Evolutionary conservation across 2,329 filamentous ascomycete species (phyloP), one percentile per base, ranked within the genome.

Genomic region (Alternaria atra): DNA sequence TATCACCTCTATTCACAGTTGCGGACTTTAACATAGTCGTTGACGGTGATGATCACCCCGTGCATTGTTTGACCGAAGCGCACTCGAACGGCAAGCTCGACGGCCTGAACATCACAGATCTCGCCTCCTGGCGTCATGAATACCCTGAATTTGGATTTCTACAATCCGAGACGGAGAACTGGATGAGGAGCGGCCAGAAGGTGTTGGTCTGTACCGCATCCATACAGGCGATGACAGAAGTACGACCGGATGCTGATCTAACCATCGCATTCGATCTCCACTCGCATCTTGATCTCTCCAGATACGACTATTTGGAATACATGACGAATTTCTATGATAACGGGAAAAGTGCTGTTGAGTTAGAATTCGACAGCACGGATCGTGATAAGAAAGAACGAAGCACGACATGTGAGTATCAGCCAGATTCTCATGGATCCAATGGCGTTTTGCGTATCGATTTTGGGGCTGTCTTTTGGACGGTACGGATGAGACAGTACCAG

Each of bases 401-500:
- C 46, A 71, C 62, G 44, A 59, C 54, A 46, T 71, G 70, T 46
- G 67, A 72, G 35, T 68, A 73, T 48, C 56, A 50, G 13, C 51
- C 63, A 12, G 61, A 68, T 60, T 52, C 59, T 20, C 48, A 58
- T 17, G 61, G 66, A n/a, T 54, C 58, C 3, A 60, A 58, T 56
- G 64, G 74, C 58, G 46, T 71, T 43, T 52, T 78, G 58, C 63
- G 68, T 65, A 67, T 80, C 8, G 67, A 66, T 1, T 83, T 84
- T 52, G 79, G 80, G 2, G 81, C 80, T 48, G 71, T 65, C 3
- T 83, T 83, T 60, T 84, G 81, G 81, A 81, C 78, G 1, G 68
- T 68, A 12, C 74, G 73, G 34, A 74, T 82, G 61, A 69, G 63
- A 2, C 65, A 66, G 8, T 68, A 80, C 9, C 63, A 67, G n/a